phyloP scores from a whole-genome alignment of 2,329 filamentous ascomycete species.

The Ciborinia camelliae region DNA sequence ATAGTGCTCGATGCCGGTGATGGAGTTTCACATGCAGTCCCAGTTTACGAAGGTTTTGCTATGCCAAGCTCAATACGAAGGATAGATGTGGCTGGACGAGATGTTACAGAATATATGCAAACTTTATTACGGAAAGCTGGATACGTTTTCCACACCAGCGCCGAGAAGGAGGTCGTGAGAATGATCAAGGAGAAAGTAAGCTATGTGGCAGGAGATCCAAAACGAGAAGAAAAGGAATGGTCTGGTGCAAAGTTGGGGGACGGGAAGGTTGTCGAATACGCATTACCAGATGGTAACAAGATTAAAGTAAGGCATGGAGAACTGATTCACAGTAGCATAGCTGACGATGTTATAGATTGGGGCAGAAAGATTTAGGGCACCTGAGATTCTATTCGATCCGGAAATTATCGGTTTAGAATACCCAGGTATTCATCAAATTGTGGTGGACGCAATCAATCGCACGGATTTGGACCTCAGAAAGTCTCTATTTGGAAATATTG shows the following conservation, averaged over 20 bases:
- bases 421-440: constrained; percentile 94
- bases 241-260: constrained; percentile 72
- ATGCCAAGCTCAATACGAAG: constrained; percentile 93
- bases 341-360: constrained; percentile 60
- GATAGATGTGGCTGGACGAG: constrained; percentile 92
- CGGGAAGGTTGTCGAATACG: constrained; percentile 80
- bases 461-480: constrained; percentile 96
- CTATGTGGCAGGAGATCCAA: constrained; percentile 87
- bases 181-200: constrained; percentile 94
- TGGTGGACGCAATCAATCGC: constrained; percentile 91
- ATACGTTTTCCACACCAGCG: constrained; percentile 93
- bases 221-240: constrained; percentile 97
- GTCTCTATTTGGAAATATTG: constrained; percentile 91
- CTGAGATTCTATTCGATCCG: constrained; percentile 96
- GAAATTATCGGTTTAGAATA: constrained; percentile 97
- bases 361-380: constrained; percentile 88
- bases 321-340: background rate
- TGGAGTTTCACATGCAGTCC: constrained; percentile 94
- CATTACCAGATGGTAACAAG: constrained; percentile 87
- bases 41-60: constrained; percentile 96
- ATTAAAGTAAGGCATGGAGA: constrained; percentile 63
- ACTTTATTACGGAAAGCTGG: constrained; percentile 86
- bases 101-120: constrained; percentile 95
- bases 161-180: constrained; percentile 98
- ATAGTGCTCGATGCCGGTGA: constrained; percentile 95